These are phyloP conservation scores for Tetrapisispora arboricola DNA, from an alignment of 805 yeast species.

Conservation along the genomic window DNA sequence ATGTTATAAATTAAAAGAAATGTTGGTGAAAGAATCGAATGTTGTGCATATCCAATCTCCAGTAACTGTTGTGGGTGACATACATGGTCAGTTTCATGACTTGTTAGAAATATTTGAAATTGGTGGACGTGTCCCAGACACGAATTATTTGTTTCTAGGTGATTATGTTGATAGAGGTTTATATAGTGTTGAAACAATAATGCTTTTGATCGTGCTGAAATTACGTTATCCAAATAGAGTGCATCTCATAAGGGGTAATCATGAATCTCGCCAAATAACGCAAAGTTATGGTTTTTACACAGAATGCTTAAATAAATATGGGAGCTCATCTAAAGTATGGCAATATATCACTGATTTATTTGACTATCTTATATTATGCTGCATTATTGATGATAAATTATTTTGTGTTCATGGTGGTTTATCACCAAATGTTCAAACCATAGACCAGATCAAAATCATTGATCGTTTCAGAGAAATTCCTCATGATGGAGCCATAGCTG, in stretches of 20 bases:
- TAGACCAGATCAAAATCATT: slow-evolving; percentile 82
- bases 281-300: slow-evolving; percentile 96
- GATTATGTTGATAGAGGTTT: slow-evolving; percentile 96
- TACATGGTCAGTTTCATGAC: slow-evolving; percentile 96
- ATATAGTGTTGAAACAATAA: slow-evolving; percentile 87
- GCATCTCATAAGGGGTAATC: slow-evolving; percentile 83
- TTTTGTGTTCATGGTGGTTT: slow-evolving; percentile 97
- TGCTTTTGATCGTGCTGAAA: slow-evolving; percentile 70
- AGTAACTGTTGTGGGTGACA: slow-evolving; percentile 93
- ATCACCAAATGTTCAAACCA: slow-evolving; percentile 87
- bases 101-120: slow-evolving; percentile 83
- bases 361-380: slow-evolving; percentile 81
- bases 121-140: slow-evolving; percentile 88
- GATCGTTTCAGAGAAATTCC: slow-evolving; percentile 94
- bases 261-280: slow-evolving; percentile 92
- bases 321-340: slow-evolving; percentile 70
- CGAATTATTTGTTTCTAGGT: slow-evolving; percentile 86
- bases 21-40: slow-evolving; percentile 70
- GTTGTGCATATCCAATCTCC: slow-evolving; percentile 80
- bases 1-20: slow-evolving; percentile 75
- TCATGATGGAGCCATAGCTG: slow-evolving; percentile 99
- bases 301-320: slow-evolving; percentile 86
- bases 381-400: slow-evolving; percentile 78
- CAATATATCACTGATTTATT: slow-evolving; percentile 80
- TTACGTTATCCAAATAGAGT: slow-evolving; percentile 82